phyloP scores from a whole-genome alignment of 495 filamentous ascomycete species.

The Podospora conica region DNA sequence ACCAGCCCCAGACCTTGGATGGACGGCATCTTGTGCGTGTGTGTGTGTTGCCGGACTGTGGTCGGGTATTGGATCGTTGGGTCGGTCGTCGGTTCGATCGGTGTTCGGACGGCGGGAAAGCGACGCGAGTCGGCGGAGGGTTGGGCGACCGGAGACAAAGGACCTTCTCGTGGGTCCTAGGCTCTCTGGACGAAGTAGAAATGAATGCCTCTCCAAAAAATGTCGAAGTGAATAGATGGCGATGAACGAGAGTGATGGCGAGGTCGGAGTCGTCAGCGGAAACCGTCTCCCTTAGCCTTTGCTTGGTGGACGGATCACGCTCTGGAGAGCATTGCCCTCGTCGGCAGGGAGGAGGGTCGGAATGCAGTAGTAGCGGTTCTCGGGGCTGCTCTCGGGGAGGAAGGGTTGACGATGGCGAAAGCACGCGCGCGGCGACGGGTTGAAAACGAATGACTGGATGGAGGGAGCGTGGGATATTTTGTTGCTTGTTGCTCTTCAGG shows the following conservation, averaged over 20 bases:
- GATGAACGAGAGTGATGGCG: constrained; percentile 24
- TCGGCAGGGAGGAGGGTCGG: constrained; percentile 11
- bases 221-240: constrained; percentile 16
- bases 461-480: constrained; percentile 27
- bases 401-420: constrained; percentile 19
- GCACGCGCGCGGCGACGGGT: constrained; percentile 7
- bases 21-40: constrained; percentile 25
- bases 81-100: constrained; percentile 1
- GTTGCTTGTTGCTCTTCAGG: constrained; percentile 16
- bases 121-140: background rate
- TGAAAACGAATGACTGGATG: constrained; percentile 29
- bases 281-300: constrained; percentile 16
- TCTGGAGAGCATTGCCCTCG: constrained; percentile 24
- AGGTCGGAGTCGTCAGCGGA: constrained; percentile 9
- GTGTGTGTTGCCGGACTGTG: background rate
- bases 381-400: constrained; percentile 5
- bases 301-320: constrained; percentile 22
- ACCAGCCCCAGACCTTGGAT: constrained; percentile 13
- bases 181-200: constrained; percentile 8
- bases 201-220: constrained; percentile 3
- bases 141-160: constrained; percentile 14
- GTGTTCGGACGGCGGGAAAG: background rate
- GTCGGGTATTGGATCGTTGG: background rate
- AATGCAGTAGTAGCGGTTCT: constrained; percentile 4
- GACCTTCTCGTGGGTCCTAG: constrained; percentile 18